These are phyloP conservation scores for Coemansia sp. DNA, from an alignment of 192 early-diverging fungal genomes.

Conservation along the genomic window DNA sequence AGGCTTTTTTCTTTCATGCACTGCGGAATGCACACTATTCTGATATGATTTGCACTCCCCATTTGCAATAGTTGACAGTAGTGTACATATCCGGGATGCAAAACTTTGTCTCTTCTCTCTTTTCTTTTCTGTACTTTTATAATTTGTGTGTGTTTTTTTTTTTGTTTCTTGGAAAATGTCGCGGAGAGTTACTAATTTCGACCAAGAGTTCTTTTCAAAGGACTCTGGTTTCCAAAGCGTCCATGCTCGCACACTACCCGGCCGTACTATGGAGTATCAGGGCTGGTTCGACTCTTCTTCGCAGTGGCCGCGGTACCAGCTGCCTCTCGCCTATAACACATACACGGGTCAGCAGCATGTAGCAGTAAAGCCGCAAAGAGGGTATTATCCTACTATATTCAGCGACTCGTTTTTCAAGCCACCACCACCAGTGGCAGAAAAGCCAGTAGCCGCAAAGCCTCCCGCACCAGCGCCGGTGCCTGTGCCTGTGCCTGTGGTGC, in stretches of 20 bases:
- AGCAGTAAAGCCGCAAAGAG: not conserved
- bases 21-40: not conserved
- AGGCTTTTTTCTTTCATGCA: not conserved
- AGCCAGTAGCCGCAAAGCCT: not conserved
- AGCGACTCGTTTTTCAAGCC: slow-evolving; percentile 24
- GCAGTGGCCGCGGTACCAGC: slow-evolving; percentile 9
- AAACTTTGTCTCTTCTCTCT: not conserved
- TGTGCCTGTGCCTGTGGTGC: not conserved
- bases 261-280: slow-evolving; percentile 23
- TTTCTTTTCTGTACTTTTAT: not conserved
- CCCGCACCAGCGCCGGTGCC: not conserved
- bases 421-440: not conserved
- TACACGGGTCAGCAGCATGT: not conserved
- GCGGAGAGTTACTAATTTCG: slow-evolving; percentile 44
- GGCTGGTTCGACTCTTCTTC: slow-evolving; percentile 16
- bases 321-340: slow-evolving; percentile 13
- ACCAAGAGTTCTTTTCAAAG: slow-evolving; percentile 33
- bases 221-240: slow-evolving; percentile 40
- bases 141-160: not conserved
- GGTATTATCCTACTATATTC: slow-evolving; percentile 15
- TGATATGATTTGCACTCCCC: not conserved
- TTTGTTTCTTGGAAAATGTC: slow-evolving; percentile 4
- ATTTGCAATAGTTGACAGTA: not conserved
- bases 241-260: slow-evolving; percentile 26
- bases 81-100: not conserved